Evolutionary conservation across 371 early-diverging fungal species (phyloP).

Genomic region (Lichtheimia ramosa): DNA sequence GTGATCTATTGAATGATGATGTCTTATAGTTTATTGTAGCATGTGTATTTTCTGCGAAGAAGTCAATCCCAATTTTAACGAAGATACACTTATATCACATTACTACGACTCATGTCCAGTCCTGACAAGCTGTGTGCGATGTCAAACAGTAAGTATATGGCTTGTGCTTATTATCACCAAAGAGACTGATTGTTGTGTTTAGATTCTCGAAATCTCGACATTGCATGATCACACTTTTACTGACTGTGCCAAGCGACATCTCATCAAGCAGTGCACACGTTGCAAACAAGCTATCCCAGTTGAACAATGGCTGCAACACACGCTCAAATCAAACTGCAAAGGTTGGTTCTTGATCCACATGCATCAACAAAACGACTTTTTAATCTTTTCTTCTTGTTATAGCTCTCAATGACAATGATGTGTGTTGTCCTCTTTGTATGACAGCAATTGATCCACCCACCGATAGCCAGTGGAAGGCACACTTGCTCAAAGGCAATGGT

Average conservation of each 20-base stretch:
- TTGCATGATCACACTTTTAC: conserved; percentile 54
- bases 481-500: conserved; percentile 58
- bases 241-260: conserved; percentile 58
- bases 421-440: conserved; percentile 71
- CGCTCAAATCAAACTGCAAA: conserved; percentile 47
- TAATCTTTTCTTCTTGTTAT: conserved; percentile 10
- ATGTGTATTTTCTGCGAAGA: conserved; percentile 81
- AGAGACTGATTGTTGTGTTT: conserved; percentile 11
- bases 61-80: conserved; percentile 63
- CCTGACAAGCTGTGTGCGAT: conserved; percentile 68
- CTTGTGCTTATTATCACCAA: not conserved
- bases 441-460: conserved; percentile 51
- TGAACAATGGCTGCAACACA: conserved; percentile 60
- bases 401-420: conserved; percentile 21
- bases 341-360: conserved; percentile 19
- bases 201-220: conserved; percentile 76
- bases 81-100: conserved; percentile 71
- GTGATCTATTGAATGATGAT: too few species aligned
- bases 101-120: conserved; percentile 81
- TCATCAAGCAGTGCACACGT: conserved; percentile 63
- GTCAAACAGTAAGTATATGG: conserved; percentile 54
- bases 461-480: conserved; percentile 68
- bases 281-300: conserved; percentile 66
- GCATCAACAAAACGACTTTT: conserved; percentile 5
- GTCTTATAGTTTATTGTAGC: conserved; percentile 6